A percentile compares a stretch with the other conserved stretches of the same genome.
These are phyloP conservation scores for Apophysomyces elegans DNA, from an alignment of 371 early-diverging fungal genomes.

Conservation along the genomic window DNA sequence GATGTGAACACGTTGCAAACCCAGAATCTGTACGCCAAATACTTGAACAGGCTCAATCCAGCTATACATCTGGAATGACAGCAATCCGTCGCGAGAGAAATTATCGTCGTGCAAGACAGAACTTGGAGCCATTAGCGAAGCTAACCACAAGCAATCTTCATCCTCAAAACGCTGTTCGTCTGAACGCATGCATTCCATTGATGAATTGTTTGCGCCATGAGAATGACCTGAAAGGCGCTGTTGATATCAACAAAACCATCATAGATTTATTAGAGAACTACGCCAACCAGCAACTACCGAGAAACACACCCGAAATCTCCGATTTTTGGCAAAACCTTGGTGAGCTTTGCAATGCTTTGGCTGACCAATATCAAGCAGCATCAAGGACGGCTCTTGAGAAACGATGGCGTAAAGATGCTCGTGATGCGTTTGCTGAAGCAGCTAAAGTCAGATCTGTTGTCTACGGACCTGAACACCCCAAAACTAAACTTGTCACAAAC, in stretches of 20 bases:
- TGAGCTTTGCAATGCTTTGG: constrained; percentile 56
- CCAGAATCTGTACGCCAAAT: constrained; percentile 32
- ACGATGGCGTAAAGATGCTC: constrained; percentile 55
- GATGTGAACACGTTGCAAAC: constrained; percentile 50
- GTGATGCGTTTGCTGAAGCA: constrained; percentile 49
- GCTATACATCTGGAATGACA: constrained; percentile 32
- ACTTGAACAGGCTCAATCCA: constrained; percentile 45
- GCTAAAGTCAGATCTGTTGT: constrained; percentile 45
- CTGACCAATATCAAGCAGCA: constrained; percentile 34
- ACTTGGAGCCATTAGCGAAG: constrained; percentile 26
- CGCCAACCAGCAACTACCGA: constrained; percentile 47
- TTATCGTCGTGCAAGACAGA: constrained; percentile 34
- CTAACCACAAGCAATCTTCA: constrained; percentile 30
- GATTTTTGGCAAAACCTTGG: constrained; percentile 67
- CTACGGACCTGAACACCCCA: constrained; percentile 58
- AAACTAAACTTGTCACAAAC: constrained; percentile 29
- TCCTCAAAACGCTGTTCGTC: constrained; percentile 39
- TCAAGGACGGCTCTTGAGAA: constrained; percentile 32
- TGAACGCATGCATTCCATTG: constrained; percentile 64
- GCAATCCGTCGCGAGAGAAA: constrained; percentile 37
- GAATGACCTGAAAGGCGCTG: constrained; percentile 57
- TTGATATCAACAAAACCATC: constrained; percentile 57
- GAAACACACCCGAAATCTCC: constrained; percentile 61
- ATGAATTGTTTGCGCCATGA: constrained; percentile 57
- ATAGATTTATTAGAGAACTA: constrained; percentile 44